These are phyloP conservation scores for Tympanopsis confertula DNA, from an alignment of 2,329 filamentous ascomycete species.

Conservation along the genomic window DNA sequence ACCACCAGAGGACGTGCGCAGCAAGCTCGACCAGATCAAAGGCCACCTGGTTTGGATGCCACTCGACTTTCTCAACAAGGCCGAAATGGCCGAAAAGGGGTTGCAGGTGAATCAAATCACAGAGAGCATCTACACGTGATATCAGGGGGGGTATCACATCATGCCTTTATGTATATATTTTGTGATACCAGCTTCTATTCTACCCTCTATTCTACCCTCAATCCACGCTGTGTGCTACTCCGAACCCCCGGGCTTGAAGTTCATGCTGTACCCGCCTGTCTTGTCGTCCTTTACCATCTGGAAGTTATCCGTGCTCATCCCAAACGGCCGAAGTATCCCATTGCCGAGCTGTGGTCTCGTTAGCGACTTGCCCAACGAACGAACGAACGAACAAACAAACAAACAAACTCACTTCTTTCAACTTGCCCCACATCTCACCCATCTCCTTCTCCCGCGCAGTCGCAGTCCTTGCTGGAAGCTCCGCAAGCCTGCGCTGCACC, in stretches of 20 bases:
- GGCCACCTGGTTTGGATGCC: conserved; percentile 94
- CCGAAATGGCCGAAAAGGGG: conserved; percentile 79
- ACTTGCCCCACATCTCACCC: background rate
- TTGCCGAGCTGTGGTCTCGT: no score
- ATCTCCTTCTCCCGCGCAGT: background rate
- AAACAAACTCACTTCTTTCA: no score
- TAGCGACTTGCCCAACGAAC: no score
- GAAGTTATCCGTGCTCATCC: background rate
- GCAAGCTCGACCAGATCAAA: conserved; percentile 67
- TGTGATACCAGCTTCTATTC: no score
- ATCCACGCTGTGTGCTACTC: no score
- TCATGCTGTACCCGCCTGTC: background rate
- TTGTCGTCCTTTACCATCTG: background rate
- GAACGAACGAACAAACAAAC: no score
- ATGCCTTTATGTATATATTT: no score
- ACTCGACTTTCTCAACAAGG: conserved; percentile 73
- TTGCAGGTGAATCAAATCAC: conserved; percentile 78
- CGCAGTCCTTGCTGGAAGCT: background rate
- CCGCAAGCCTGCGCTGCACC: background rate
- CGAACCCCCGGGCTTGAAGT: background rate
- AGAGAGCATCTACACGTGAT: conserved; percentile 34
- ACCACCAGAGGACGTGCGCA: conserved; percentile 59
- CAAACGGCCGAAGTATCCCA: background rate
- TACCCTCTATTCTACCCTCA: no score
- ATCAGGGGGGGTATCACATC: no score